Evolutionary conservation across 805 yeast species (phyloP).

Genomic region (Barnettozyma populi): DNA sequence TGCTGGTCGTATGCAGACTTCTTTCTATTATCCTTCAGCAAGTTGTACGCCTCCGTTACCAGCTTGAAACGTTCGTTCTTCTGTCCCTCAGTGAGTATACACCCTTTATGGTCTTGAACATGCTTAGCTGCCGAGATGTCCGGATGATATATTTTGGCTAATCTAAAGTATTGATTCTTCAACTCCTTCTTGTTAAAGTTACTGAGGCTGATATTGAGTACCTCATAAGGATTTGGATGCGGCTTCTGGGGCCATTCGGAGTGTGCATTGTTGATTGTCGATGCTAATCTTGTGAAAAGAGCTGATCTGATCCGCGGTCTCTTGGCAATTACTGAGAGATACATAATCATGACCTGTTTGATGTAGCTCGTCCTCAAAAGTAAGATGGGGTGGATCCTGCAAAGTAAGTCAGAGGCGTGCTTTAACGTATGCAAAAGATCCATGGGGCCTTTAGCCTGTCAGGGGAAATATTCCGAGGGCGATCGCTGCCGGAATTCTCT

Average conservation of each 20-base stretch:
- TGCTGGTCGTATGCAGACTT: conserved; percentile 42
- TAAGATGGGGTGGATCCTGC: neutral
- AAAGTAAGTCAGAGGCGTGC: too few species aligned
- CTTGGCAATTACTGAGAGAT: neutral
- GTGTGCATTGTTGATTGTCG: conserved; percentile 10
- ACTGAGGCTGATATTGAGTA: conserved; percentile 41
- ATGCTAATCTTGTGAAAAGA: neutral
- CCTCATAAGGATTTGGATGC: conserved; percentile 66
- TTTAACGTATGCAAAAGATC: too few species aligned
- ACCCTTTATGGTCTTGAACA: conserved; percentile 26
- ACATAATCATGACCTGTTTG: neutral
- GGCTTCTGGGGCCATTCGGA: conserved; percentile 51
- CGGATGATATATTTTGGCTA: conserved; percentile 80
- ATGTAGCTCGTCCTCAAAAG: too few species aligned
- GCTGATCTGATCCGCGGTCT: neutral
- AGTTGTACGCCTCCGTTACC: conserved; percentile 53
- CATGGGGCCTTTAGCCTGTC: neutral
- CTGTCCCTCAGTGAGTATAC: conserved; percentile 27
- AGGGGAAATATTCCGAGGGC: neutral
- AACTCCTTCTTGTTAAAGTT: conserved; percentile 35
- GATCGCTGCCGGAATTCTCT: too few species aligned
- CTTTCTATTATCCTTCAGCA: conserved; percentile 41
- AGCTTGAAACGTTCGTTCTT: conserved; percentile 41
- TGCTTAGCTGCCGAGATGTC: conserved; percentile 40
- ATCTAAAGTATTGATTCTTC: conserved; percentile 46